Conservation (phyloP, 331 rosid genomes). For the Quercus tomentella region DNA sequence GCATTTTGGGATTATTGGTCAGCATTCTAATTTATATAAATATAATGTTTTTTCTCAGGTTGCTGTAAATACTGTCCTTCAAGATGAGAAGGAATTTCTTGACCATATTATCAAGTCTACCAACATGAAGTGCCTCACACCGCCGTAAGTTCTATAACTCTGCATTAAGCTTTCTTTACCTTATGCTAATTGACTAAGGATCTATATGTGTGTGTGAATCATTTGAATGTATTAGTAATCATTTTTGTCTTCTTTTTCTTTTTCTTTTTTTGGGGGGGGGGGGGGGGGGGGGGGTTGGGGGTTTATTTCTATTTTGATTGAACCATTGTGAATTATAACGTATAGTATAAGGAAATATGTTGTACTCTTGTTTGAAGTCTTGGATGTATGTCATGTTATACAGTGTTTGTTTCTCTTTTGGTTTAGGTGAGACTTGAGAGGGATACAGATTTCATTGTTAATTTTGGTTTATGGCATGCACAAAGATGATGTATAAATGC, state of each 20-base stretch:
- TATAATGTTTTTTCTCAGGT: conserved; percentile 46
- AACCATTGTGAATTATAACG: neutral
- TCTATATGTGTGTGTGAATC: neutral
- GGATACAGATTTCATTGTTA: too few relatives aligned
- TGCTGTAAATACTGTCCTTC: conserved; percentile 84
- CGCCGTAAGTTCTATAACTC: conserved; percentile 58
- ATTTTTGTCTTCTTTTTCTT: neutral
- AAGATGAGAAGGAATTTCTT: conserved; percentile 87
- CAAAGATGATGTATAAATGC: too few relatives aligned
- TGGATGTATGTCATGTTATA: too few relatives aligned
- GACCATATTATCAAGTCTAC: conserved; percentile 93
- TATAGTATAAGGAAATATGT: neutral
- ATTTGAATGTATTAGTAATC: neutral
- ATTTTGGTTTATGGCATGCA: too few relatives aligned
- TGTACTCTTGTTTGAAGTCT: too few relatives aligned
- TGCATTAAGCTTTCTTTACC: neutral
- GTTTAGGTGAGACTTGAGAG: too few relatives aligned
- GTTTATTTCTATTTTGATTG: neutral
- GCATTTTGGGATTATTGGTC: conserved; percentile 4
- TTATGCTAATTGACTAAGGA: neutral
- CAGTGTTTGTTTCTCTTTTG: neutral
- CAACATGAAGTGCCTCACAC: conserved; percentile 98
- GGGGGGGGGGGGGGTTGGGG: too few relatives aligned
- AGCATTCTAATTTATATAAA: conserved; percentile 6
- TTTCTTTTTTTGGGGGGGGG: too few relatives aligned